A percentile compares a stretch with the other conserved stretches of the same genome.
phyloP scores from a whole-genome alignment of 192 early-diverging fungal species.

The Dispira parvispora region DNA sequence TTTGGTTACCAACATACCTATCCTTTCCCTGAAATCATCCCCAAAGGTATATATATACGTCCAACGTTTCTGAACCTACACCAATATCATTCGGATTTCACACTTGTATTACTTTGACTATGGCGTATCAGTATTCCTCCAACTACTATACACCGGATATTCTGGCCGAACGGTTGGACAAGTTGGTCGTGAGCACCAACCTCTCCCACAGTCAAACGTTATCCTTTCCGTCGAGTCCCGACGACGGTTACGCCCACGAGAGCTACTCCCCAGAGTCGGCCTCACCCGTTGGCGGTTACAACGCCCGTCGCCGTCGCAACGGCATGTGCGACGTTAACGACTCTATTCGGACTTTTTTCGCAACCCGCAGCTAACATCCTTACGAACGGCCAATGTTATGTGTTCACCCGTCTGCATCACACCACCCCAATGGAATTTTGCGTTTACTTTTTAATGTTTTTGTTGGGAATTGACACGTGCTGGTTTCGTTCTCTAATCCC shows the following conservation, averaged over 20 bases:
- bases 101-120: no score
- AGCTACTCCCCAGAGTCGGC: background rate
- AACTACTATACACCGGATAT: slow-evolving; percentile 8
- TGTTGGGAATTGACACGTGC: no score
- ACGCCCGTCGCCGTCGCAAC: slow-evolving; percentile 3
- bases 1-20: no score
- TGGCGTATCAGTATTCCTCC: background rate
- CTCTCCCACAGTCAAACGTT: background rate
- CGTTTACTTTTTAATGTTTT: no score
- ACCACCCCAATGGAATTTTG: no score
- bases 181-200: background rate
- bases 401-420: no score
- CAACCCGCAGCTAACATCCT: background rate
- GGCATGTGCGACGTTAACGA: slow-evolving; percentile 7
- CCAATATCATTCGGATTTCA: no score
- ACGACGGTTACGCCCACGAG: background rate
- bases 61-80: no score
- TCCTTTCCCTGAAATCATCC: no score
- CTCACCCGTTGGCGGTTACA: background rate
- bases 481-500: no score
- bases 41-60: no score
- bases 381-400: no score
- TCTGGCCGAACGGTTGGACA: background rate
- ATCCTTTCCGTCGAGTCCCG: background rate
- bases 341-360: slow-evolving; percentile 1